Base-by-base conservation (phyloP, 495 filamentous ascomycete species). In the Neurospora sublineolata region DNA sequence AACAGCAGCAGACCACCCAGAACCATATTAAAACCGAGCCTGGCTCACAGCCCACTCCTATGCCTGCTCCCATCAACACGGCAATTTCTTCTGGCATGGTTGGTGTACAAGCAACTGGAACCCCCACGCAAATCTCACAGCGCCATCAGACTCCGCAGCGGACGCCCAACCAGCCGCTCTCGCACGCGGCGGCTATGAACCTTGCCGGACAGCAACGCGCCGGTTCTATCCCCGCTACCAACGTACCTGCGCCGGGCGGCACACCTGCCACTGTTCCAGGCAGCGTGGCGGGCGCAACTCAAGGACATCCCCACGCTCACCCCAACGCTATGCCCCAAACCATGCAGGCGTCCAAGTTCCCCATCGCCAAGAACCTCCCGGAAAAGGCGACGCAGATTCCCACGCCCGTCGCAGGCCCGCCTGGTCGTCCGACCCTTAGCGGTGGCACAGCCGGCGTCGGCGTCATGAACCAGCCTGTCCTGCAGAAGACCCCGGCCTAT, bases 391-490 rank as follows among this genome's bases (percentile, higher is more conserved):
- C 90, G 14, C 85, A 88, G 20, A 83, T 87, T 38, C 92, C 92
- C 5, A 85, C 87, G 67, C 89, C 94, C 3, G 93, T 96, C 40
- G 23, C 52, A 30, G 52, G 52, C 52, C 52, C 52, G 11, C 74
- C 84, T 23, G 84, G 90, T 2, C 88, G 95, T 9, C 95, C 95
- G 20, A 94, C 94, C 1, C 83, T 92, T 40, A 88, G 88, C 42
- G 91, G 89, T 14, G 94, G 94, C 39, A 88, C 86, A 69, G 88
- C 88, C 1, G 88, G 89, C 71, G 52, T 64, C 12, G 93, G 92
- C 58, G 87, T 94, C 70, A 90, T 97, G 87, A 87, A 89, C 37
- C 94, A 97, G 75, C 94, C 96, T 2, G 93, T 90, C 3, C 86
- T 98, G 71, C 82, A 89, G 71, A 95, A 93, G 76, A 88, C 90